Percentiles rank a stretch among this genome's conserved stretches.
phyloP scores from a whole-genome alignment of 805 yeast species.

The Myxozyma geophila region DNA sequence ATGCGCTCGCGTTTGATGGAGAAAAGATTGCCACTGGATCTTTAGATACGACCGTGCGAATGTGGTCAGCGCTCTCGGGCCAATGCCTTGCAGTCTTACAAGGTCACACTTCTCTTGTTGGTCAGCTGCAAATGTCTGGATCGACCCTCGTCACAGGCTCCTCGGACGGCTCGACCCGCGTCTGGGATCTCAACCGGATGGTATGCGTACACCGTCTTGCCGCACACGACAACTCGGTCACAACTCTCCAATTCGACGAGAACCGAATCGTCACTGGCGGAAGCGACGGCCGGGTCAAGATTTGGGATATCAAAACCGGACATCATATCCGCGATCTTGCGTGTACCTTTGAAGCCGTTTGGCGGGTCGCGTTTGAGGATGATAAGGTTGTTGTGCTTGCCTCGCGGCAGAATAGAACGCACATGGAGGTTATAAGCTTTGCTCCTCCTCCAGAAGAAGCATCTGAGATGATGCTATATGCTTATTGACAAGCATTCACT shows the following conservation, averaged over 20 bases:
- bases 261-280: conserved; percentile 51
- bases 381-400: conserved; percentile 50
- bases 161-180: conserved; percentile 76
- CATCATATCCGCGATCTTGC: conserved; percentile 47
- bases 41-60: conserved; percentile 89
- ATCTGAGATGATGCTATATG: neutral
- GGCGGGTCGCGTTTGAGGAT: conserved; percentile 49
- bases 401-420: conserved; percentile 40
- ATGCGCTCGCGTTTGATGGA: conserved; percentile 94
- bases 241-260: conserved; percentile 49
- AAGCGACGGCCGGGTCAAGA: conserved; percentile 49
- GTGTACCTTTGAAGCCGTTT: conserved; percentile 47
- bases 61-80: conserved; percentile 93
- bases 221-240: conserved; percentile 52
- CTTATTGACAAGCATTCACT: neutral
- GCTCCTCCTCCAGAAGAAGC: conserved; percentile 39
- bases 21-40: conserved; percentile 92
- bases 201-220: conserved; percentile 69
- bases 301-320: conserved; percentile 50
- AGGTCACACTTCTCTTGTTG: conserved; percentile 94
- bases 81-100: conserved; percentile 71
- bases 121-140: conserved; percentile 75
- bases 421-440: conserved; percentile 48
- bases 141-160: conserved; percentile 83
- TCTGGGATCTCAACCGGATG: conserved; percentile 82